phyloP scores from a whole-genome alignment of 1,284 basidiomycete species.

The Ganoderma meredithae region DNA sequence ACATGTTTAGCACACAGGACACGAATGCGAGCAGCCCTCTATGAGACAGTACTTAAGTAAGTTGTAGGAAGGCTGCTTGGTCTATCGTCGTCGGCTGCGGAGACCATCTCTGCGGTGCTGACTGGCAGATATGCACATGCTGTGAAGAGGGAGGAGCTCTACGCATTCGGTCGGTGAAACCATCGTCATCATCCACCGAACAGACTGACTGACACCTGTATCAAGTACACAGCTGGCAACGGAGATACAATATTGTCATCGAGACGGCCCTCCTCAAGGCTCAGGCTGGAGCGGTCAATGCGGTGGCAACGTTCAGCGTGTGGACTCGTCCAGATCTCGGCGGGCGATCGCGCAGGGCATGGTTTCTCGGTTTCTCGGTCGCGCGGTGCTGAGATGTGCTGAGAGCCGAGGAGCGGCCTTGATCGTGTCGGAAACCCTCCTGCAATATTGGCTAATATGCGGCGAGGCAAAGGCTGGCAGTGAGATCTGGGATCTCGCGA shows the following conservation, averaged over 20 bases:
- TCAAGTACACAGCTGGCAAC: not conserved
- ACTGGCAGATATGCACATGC: not conserved
- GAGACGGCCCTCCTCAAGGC: not conserved
- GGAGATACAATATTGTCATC: conserved; percentile 2
- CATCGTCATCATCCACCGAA: not conserved
- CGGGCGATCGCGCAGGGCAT: not conserved
- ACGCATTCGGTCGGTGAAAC: not conserved
- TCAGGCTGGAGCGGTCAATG: not conserved
- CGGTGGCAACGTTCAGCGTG: not conserved
- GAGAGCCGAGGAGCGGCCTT: not conserved
- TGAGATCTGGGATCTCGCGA: not conserved
- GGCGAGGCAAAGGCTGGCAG: not conserved
- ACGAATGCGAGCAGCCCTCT: too few species aligned
- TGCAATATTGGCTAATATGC: too few species aligned
- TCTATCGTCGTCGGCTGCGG: not conserved
- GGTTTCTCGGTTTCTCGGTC: not conserved
- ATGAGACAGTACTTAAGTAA: too few species aligned
- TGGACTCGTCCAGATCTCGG: not conserved
- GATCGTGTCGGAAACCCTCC: not conserved
- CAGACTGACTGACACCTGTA: not conserved
- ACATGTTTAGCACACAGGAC: too few species aligned
- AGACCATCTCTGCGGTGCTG: not conserved
- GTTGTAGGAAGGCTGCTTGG: too few species aligned
- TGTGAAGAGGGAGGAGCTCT: not conserved
- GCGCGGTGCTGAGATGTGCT: not conserved